Base-by-base conservation (phyloP, 805 yeast species). In the Gaillardinia entomophila region DNA sequence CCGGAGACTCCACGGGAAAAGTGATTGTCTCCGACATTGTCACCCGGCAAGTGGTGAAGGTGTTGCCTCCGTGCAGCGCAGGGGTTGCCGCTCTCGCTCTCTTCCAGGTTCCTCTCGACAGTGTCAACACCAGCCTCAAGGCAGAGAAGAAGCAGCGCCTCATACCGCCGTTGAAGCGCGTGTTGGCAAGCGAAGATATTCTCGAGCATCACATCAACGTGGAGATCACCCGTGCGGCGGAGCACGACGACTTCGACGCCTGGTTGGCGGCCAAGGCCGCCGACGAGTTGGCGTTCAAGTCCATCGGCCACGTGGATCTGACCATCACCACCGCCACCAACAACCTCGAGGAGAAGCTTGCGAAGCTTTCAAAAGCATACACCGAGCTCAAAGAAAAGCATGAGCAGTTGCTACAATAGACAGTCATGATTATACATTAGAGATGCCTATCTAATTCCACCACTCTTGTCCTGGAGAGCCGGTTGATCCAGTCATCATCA, bases 1-100 rank as follows among this genome's bases (percentile, higher is more conserved):
- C 87, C 4, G 97, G 96, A 23, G 94, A 85, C 50, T 54, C 69
- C 0, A 48, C 45, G n/a, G 97, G 97, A 1, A 66, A 73, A 18
- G 75, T 85, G 2, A 71, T 73, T 26, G 67, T 79, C 1, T 71
- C 80, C 45, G 97, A 90, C 54, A 65, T 79, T 4, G 72, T 68
- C 12, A 77, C 90, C 1, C 79, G 74, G 48, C 92, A 83, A 55
- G 75, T 78, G 12, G 62, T 75, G 17, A 78, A 75, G 48, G 69
- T 74, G n/a, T 61, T 79, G 40, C 71, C 58, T 12, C 60, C 64
- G 15, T 57, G 66, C 31, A 55, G 55, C 32, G 52, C 63, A 6
- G 47, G 60, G 4, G 60, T 68, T 12, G 53, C 68, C 4, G 48
- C 42, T 31, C 40, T 68, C 24, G 36, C 51, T 26, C 43, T 55